A percentile compares a stretch with the other conserved stretches of the same genome.
Conservation (phyloP, 2,329 filamentous ascomycete species). For the Cladophialophora exuberans region DNA sequence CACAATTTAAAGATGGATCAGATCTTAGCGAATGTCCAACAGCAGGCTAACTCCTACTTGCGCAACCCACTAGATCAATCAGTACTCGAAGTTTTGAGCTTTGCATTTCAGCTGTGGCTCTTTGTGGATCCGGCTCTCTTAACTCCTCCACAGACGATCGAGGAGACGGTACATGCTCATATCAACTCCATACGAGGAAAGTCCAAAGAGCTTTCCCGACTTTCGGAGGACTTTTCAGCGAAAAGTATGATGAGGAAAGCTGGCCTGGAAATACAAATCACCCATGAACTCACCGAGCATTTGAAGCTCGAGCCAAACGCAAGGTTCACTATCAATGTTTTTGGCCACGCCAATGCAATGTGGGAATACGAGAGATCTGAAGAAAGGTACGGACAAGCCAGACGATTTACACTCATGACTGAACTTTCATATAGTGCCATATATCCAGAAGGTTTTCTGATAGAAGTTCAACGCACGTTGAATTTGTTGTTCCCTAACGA, state of each 20-base stretch:
- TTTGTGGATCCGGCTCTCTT: not conserved
- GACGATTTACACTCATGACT: not conserved
- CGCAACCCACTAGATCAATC: no score
- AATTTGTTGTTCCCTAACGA: not conserved
- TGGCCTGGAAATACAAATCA: not conserved
- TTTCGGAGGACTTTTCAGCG: not conserved
- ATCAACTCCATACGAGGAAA: not conserved
- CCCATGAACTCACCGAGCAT: not conserved
- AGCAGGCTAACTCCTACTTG: no score
- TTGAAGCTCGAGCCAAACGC: not conserved
- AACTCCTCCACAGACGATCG: not conserved
- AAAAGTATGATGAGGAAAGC: not conserved
- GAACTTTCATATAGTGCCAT: not conserved
- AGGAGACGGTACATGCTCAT: not conserved
- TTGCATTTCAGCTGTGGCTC: not conserved
- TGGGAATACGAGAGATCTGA: not conserved
- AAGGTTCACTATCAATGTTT: not conserved
- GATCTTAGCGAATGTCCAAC: not conserved
- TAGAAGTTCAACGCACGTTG: not conserved
- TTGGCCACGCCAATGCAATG: not conserved
- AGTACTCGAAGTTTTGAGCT: no score
- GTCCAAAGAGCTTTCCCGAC: not conserved
- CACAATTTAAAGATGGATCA: not conserved
- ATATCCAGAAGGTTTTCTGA: not conserved
- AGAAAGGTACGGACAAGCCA: no score